Conservation (phyloP, 208 protist genomes). For the Leishmania martiniquensis region DNA sequence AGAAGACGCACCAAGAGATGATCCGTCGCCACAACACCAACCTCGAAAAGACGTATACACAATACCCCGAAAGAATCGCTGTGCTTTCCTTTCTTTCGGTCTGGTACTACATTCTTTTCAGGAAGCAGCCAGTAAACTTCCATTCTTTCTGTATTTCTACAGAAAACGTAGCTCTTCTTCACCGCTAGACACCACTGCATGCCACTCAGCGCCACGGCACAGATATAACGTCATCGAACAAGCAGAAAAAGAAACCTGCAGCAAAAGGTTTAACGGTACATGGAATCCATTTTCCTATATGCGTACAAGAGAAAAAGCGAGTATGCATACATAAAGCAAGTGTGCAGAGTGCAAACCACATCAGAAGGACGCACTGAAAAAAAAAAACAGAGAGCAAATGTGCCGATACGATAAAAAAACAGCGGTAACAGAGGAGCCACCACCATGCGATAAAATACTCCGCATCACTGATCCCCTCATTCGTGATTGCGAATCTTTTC, state of each 20-base stretch:
- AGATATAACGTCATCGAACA: neutral
- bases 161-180: neutral
- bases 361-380: neutral
- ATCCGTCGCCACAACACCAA: neutral
- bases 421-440: conserved; percentile 5
- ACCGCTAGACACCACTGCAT: neutral
- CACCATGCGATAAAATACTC: neutral
- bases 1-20: neutral
- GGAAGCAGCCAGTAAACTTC: neutral
- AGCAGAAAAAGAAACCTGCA: neutral
- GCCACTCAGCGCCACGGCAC: too few species aligned
- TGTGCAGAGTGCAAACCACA: neutral
- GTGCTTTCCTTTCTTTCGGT: neutral
- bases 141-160: neutral
- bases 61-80: neutral
- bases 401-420: neutral
- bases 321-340: neutral
- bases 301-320: neutral
- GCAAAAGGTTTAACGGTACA: neutral
- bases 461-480: conserved; percentile 1
- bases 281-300: neutral
- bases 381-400: neutral
- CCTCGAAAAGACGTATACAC: neutral
- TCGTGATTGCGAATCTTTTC: conserved; percentile 69
- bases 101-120: neutral